These are phyloP conservation scores for Roridomyces roridus DNA, from an alignment of 768 basidiomycete species.

Conservation along the genomic window DNA sequence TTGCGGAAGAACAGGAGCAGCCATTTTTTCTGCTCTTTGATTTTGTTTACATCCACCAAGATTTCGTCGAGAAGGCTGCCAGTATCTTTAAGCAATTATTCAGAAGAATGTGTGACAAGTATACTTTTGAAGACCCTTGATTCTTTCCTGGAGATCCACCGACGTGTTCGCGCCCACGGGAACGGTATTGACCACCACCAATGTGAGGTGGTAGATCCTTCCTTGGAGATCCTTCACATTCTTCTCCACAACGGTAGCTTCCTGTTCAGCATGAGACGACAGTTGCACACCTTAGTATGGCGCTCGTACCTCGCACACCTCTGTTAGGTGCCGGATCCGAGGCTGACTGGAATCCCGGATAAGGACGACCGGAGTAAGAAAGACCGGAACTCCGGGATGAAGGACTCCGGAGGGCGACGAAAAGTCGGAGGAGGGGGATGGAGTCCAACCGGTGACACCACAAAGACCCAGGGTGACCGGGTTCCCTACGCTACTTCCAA, in stretches of 20 bases:
- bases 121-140: not conserved
- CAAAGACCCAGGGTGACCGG: no score
- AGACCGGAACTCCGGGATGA: no score
- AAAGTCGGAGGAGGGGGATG: no score
- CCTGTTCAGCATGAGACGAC: not conserved
- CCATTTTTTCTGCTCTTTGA: slow-evolving; percentile 10
- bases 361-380: no score
- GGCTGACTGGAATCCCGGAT: no score
- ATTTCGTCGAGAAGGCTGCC: not conserved
- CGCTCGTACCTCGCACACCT: no score
- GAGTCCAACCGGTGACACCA: no score
- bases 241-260: slow-evolving; percentile 1
- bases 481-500: no score
- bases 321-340: no score
- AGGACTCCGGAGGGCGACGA: no score
- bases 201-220: not conserved
- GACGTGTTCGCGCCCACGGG: not conserved
- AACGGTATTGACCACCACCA: not conserved
- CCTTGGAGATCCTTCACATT: not conserved
- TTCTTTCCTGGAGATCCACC: not conserved
- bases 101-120: not conserved
- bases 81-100: not conserved
- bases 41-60: not conserved
- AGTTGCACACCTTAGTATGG: no score
- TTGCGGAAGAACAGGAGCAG: not conserved